Evolutionary conservation across 192 early-diverging fungal species (phyloP).

Genomic region (Linnemannia schmuckeri): DNA sequence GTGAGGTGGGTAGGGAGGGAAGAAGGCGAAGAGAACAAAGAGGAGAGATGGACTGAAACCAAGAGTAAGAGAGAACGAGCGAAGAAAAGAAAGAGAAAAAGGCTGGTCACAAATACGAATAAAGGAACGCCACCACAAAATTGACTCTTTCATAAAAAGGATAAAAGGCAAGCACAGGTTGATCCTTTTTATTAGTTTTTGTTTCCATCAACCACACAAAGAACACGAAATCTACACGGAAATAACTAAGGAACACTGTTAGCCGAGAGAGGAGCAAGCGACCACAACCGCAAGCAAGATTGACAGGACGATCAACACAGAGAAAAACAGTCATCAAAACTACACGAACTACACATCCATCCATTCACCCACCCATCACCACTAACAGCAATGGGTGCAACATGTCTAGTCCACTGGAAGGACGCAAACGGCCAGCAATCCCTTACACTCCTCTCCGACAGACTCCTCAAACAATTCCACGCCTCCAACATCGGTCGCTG

Average conservation of each 20-base stretch:
- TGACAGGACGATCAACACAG: no score
- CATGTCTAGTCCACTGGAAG: constrained; percentile 54
- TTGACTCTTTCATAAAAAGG: not conserved
- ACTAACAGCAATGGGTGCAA: constrained; percentile 33
- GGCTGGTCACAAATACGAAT: not conserved
- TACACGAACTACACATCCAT: no score
- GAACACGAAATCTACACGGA: not conserved
- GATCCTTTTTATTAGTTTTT: not conserved
- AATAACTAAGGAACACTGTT: no score
- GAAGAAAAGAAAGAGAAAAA: not conserved
- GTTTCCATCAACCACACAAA: not conserved
- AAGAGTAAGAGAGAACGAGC: not conserved
- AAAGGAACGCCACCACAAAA: not conserved
- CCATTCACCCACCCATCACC: not conserved
- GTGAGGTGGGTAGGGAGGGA: not conserved
- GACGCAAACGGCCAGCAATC: constrained; percentile 55
- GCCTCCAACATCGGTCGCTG: constrained; percentile 48
- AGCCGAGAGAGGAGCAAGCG: no score
- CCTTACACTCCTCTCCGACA: constrained; percentile 47
- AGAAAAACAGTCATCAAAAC: no score
- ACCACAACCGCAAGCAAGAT: no score
- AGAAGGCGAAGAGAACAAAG: not conserved
- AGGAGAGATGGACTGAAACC: not conserved
- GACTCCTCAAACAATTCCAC: constrained; percentile 53
- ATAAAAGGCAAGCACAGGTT: no score